A percentile compares a stretch with the other conserved stretches of the same genome.
Conservation (phyloP, 345 rosid genomes). For the Salix viminalis region DNA sequence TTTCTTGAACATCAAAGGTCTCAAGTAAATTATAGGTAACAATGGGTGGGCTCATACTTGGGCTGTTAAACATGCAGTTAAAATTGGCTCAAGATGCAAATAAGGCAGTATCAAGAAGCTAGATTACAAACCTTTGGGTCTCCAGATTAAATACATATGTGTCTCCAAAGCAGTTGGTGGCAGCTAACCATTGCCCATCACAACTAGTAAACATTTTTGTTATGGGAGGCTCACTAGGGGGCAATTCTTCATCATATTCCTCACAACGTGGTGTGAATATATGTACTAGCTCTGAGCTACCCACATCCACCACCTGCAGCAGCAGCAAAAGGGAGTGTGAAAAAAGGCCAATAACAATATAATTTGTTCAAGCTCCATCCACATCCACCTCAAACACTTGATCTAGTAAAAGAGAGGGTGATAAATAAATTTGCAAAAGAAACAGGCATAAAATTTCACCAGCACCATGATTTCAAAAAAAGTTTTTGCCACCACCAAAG, state of each 20-base stretch:
- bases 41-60: background rate
- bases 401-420: background rate
- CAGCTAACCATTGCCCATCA: conserved; percentile 93
- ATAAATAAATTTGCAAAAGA: background rate
- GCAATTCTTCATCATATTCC: conserved; percentile 40
- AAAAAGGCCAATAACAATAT: background rate
- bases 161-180: conserved; percentile 91
- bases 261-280: conserved; percentile 57
- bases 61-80: background rate
- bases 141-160: conserved; percentile 74
- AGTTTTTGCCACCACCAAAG: too few relatives aligned
- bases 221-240: conserved; percentile 71
- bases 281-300: conserved; percentile 51
- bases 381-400: background rate
- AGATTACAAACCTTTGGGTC: conserved; percentile 53
- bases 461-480: background rate
- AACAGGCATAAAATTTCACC: background rate
- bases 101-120: background rate
- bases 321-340: background rate
- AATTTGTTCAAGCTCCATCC: background rate
- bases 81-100: background rate
- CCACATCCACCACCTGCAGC: conserved; percentile 60
- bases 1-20: background rate
- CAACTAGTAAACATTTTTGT: conserved; percentile 81
- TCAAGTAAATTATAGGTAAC: background rate